Base-by-base conservation (phyloP, 495 filamentous ascomycete species). In the Thozetella sp. region DNA sequence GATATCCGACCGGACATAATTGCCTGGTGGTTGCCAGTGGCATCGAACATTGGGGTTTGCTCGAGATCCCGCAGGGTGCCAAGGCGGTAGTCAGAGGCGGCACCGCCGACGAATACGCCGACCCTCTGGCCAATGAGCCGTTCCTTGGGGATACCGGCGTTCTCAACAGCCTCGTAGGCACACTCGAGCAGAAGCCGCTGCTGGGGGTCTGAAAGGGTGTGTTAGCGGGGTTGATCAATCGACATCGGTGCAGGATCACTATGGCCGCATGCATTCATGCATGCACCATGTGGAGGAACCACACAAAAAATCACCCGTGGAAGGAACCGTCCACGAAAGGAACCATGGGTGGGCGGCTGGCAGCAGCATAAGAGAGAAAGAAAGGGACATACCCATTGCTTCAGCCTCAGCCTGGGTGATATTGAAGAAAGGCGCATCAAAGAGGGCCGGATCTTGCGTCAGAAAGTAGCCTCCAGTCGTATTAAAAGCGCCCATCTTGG, bases 401-500 rank as follows among this genome's bases (percentile, higher is more conserved):
- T 77, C 78, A 6, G 76, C 78, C 60, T 88, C 86, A 12, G 63
- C 59, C 25, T 71, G 73, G 11, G 72, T 76, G 25, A 87, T 77
- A 10, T 72, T 68, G 60, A 82, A 85, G 63, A 88, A 85, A 12
- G 67, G 64, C 1, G 80, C 76, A 56, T 85, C 80, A 40, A 84
- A 85, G 53, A 67, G 56, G 34, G 66, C 71, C 1, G 81, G 52
- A 57, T 84, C 80, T n/a, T 81, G 73, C 22, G 79, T 70, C 20
- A 88, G 69, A 52, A 86, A 88, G 57, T 86, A 85, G 0, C 83
- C 84, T 46, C 77, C 64, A 55, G 74, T 68, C 0, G 78, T 77
- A 63, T 76, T 75, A 54, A 75, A 69, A n/a, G 65, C 63, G 13
- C 72, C 73, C 56, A 67, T 74, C 58, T 74, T 72, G 60, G 72